Conservation (phyloP, 495 filamentous ascomycete genomes). For the Talaromyces borbonicus region DNA sequence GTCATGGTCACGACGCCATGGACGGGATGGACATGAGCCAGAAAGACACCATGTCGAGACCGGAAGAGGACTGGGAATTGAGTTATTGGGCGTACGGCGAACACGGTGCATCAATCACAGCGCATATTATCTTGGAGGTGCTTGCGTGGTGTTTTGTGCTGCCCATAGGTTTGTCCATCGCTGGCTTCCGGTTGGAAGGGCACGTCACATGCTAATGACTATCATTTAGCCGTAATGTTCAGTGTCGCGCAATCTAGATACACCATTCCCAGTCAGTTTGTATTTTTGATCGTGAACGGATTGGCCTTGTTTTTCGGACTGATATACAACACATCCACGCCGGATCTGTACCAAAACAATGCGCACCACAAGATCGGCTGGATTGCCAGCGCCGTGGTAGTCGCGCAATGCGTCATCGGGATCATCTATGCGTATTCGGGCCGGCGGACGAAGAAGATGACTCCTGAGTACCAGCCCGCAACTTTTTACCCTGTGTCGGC, state of each 20-base stretch:
- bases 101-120: constrained; percentile 56
- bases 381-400: constrained; percentile 64
- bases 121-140: constrained; percentile 73
- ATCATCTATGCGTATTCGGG: constrained; percentile 47
- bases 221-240: constrained; percentile 66
- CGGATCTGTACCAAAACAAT: constrained; percentile 82
- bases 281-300: constrained; percentile 65
- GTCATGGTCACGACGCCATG: constrained; percentile 22
- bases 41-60: constrained; percentile 39
- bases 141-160: constrained; percentile 76
- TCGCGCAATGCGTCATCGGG: constrained; percentile 57
- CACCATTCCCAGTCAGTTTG: constrained; percentile 60
- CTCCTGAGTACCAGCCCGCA: constrained; percentile 26
- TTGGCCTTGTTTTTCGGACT: constrained; percentile 61
- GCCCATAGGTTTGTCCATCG: constrained; percentile 57
- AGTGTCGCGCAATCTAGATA: constrained; percentile 72
- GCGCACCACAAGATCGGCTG: constrained; percentile 85
- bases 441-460: constrained; percentile 19
- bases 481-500: constrained; percentile 61
- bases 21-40: constrained; percentile 26
- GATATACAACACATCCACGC: constrained; percentile 73
- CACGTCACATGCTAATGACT: constrained; percentile 5
- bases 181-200: not conserved
- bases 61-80: constrained; percentile 21
- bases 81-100: constrained; percentile 73